These are phyloP conservation scores for Wallacemonas sp. DNA, from an alignment of 208 protist genomes.

Conservation along the genomic window DNA sequence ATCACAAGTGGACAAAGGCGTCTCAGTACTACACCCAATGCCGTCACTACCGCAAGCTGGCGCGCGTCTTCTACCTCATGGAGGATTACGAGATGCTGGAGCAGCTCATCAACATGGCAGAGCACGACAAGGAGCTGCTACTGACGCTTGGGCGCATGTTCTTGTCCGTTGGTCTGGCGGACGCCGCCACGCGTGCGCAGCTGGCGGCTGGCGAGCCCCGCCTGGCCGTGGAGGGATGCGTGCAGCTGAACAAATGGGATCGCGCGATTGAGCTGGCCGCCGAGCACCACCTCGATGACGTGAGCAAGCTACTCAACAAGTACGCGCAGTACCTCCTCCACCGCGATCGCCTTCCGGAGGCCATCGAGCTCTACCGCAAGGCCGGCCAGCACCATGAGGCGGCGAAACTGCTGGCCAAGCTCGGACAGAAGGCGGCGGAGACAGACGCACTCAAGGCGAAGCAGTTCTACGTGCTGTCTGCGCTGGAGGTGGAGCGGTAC, in stretches of 20 bases:
- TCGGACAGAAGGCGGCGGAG: constrained; percentile 69
- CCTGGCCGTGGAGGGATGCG: constrained; percentile 93
- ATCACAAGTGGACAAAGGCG: constrained; percentile 95
- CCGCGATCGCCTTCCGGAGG: constrained; percentile 87
- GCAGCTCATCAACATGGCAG: constrained; percentile 83
- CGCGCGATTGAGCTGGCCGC: constrained; percentile 91
- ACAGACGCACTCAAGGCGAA: constrained; percentile 91
- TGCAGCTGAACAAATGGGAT: constrained; percentile 94
- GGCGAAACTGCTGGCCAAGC: constrained; percentile 91
- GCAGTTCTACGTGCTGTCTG: constrained; percentile 96
- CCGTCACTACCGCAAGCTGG: constrained; percentile 87
- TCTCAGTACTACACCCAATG: constrained; percentile 95
- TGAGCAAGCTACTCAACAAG: constrained; percentile 86
- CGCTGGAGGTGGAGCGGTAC: constrained; percentile 94
- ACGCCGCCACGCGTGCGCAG: constrained; percentile 89
- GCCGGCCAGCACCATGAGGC: constrained; percentile 93
- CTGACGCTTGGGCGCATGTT: constrained; percentile 89
- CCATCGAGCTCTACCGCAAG: constrained; percentile 97
- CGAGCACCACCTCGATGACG: constrained; percentile 88
- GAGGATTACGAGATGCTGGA: constrained; percentile 93
- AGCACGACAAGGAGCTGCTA: constrained; percentile 91
- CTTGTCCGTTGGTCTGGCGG: constrained; percentile 88
- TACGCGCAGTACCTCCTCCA: constrained; percentile 91
- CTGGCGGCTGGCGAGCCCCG: constrained; percentile 86
- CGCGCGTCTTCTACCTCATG: constrained; percentile 88